Evolutionary conservation across 768 basidiomycete genomes (phyloP).

Genomic region (Boletus reticulatus): DNA sequence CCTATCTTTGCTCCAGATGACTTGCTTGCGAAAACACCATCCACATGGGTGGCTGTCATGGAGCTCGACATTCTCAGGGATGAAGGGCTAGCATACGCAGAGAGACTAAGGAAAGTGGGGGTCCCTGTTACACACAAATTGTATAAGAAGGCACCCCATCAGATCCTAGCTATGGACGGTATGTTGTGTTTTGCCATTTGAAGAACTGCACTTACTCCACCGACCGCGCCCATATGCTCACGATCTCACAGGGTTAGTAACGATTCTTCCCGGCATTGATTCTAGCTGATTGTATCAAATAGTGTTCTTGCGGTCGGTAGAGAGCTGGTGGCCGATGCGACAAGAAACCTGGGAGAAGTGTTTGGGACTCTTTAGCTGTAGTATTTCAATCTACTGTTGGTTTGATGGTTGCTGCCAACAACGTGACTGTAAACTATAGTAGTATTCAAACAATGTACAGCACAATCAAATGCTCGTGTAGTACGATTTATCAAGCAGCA

Average conservation of each 20-base stretch:
- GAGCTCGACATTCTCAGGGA: conserved; percentile 70
- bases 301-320: conserved; percentile 39
- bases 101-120: conserved; percentile 53
- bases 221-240: not conserved
- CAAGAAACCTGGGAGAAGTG: conserved; percentile 30
- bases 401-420: not conserved
- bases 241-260: conserved; percentile 21
- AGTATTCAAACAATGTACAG: not conserved
- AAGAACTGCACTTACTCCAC: not conserved
- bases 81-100: conserved; percentile 65
- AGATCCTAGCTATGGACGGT: conserved; percentile 77
- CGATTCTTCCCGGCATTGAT: not conserved
- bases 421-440: not conserved
- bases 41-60: conserved; percentile 63
- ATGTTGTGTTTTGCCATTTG: conserved; percentile 16
- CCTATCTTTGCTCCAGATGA: conserved; percentile 67
- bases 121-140: conserved; percentile 53
- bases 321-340: conserved; percentile 39
- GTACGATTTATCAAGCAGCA: conserved; percentile 19
- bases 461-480: not conserved
- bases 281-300: conserved; percentile 12
- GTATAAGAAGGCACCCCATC: conserved; percentile 68
- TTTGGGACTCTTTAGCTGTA: conserved; percentile 22
- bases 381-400: not conserved
- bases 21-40: conserved; percentile 49